Percentiles rank a stretch among this genome's conserved stretches.
Conservation (phyloP, 2,329 filamentous ascomycete species). For the Cordyceps cicadae region DNA sequence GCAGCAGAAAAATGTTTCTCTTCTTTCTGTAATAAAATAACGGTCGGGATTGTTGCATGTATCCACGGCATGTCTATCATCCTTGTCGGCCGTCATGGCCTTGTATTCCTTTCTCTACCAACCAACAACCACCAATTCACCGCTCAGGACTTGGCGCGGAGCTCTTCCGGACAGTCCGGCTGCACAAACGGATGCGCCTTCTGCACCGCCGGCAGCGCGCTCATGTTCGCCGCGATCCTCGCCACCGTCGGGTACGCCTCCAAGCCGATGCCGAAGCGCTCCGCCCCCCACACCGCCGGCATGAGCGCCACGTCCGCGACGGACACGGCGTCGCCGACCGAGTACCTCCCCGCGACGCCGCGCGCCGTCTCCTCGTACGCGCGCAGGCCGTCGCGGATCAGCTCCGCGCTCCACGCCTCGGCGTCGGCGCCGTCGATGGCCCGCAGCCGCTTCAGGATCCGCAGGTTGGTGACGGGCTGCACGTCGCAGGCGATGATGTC, state of each 20-base stretch:
- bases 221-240: constrained; percentile 37
- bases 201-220: constrained; percentile 40
- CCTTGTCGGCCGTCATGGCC: too few relatives aligned
- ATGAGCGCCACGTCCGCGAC: constrained; percentile 51
- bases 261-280: constrained; percentile 46
- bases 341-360: constrained; percentile 39
- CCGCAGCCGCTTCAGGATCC: constrained; percentile 41
- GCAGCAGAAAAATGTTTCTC: too few relatives aligned
- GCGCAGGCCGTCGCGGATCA: constrained; percentile 43
- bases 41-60: too few relatives aligned
- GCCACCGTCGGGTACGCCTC: constrained; percentile 37
- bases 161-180: constrained; percentile 35
- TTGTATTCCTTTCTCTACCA: too few relatives aligned
- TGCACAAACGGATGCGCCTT: constrained; percentile 47
- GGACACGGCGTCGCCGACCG: constrained; percentile 46
- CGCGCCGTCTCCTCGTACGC: constrained; percentile 44
- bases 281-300: constrained; percentile 50
- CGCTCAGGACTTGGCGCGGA: constrained; percentile 15
- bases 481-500: constrained; percentile 48
- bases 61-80: too few relatives aligned
- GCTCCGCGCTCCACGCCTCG: constrained; percentile 40
- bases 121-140: too few relatives aligned
- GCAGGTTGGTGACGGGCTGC: constrained; percentile 53
- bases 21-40: too few relatives aligned
- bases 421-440: constrained; percentile 31